Conservation (phyloP, 345 rosid species). For the Zanthoxylum bungeanum region DNA sequence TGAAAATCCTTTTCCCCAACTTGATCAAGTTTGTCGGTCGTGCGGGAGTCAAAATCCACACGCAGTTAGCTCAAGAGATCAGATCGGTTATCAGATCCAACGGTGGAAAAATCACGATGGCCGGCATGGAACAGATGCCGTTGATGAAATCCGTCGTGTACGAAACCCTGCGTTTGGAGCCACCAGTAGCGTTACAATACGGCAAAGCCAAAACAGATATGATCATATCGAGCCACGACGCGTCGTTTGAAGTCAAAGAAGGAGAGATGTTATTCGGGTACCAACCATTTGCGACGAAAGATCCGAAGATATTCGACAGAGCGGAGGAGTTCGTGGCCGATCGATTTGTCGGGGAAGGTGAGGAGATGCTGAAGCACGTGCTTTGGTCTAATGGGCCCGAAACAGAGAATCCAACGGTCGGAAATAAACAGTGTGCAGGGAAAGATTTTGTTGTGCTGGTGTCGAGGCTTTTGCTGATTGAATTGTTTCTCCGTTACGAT, state of each 20-base stretch:
- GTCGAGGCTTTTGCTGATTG: slow-evolving; percentile 64
- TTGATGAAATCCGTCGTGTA: slow-evolving; percentile 76
- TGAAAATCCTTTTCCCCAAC: slow-evolving; percentile 64
- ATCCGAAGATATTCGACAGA: slow-evolving; percentile 65
- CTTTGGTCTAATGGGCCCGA: slow-evolving; percentile 97
- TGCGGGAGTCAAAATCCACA: slow-evolving; percentile 61
- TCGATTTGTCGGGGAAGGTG: slow-evolving; percentile 75
- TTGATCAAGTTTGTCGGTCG: slow-evolving; percentile 67
- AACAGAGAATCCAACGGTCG: slow-evolving; percentile 55
- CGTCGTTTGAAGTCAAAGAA: slow-evolving; percentile 58
- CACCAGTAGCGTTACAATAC: slow-evolving; percentile 76
- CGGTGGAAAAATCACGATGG: slow-evolving; percentile 72
- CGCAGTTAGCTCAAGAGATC: slow-evolving; percentile 65
- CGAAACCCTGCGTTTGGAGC: slow-evolving; percentile 80
- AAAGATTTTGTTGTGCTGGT: slow-evolving; percentile 80
- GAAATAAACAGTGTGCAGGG: slow-evolving; percentile 84
- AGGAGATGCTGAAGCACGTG: slow-evolving; percentile 57
- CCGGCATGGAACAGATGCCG: slow-evolving; percentile 71
- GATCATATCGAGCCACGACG: slow-evolving; percentile 77
- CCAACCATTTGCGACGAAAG: slow-evolving; percentile 84
- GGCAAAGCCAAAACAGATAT: slow-evolving; percentile 69
- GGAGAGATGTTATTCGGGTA: slow-evolving; percentile 85
- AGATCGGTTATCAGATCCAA: slow-evolving; percentile 54
- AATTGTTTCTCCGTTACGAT: slow-evolving; percentile 80
- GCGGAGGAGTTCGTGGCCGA: slow-evolving; percentile 79